Evolutionary conservation across 345 rosid genomes (phyloP), one percentile per base, ranked within the genome.

Genomic region (Linum trigynum): DNA sequence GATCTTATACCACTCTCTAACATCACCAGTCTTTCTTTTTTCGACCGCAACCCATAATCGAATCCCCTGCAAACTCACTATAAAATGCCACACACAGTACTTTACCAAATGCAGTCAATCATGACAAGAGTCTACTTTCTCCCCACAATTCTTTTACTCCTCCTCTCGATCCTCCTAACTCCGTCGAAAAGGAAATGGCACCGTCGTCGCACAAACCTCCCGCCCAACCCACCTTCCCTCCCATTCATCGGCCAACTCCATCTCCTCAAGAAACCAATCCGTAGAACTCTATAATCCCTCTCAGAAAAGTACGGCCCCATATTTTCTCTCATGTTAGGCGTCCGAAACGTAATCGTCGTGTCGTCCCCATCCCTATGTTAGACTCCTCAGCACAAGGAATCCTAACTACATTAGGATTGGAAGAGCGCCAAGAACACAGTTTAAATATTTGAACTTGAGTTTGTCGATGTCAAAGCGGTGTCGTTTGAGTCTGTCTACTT

Each of bases 261-360:
- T 48, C 53, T 48, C 53, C 53, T 48, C 53, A 48, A 48, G 14
- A 3, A 4, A 48, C 15, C 53, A 9, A 48, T 48, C 12, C 53
- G 14, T 15, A 48, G 12, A 48, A 48, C 15, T 0, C 15, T 48
- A 9, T 3, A 48, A 48, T 9, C 53, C 53, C 53, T 48, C 53
- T 48, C 53, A 1, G 14, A 48, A 0, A 6, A 48, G 3, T 48
- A 48, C 53, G 53, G 12, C 3, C 53, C 53, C 9, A 48, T 48
- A 9, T 48, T 9, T 15, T 48, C 14, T 15, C 53, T 48, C 39
- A 15, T n/a, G 45, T 57, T 8, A 4, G 75, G 62, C 57, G 72
- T 55, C 66, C 59, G 1, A 48, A 48, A 48, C 0, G 71, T 37
- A 16, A 55, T 69, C 0, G 74, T 71, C 11, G 42, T 74, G 7